These are phyloP conservation scores for Melampsora abietis-canadensis DNA, from an alignment of 1,284 basidiomycete species.

Conservation along the genomic window DNA sequence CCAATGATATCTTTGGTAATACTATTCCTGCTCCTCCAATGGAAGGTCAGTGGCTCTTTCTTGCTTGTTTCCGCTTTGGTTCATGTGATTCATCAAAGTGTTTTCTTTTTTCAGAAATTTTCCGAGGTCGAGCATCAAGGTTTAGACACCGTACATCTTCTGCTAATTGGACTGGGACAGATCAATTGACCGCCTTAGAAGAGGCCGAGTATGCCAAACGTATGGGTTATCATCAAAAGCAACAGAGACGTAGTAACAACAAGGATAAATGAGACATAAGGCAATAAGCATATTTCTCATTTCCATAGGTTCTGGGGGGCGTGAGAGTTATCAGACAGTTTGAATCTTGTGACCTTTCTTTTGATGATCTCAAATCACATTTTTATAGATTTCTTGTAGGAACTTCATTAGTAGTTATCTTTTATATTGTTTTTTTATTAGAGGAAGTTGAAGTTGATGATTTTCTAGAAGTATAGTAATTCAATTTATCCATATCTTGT, in stretches of 20 bases:
- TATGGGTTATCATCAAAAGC: slow-evolving; percentile 68
- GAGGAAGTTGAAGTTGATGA: too few species aligned
- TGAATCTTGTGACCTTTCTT: too few species aligned
- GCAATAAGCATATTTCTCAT: background rate
- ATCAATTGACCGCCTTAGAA: slow-evolving; percentile 75
- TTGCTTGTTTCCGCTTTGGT: background rate
- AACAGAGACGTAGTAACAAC: background rate
- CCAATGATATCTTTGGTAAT: slow-evolving; percentile 81
- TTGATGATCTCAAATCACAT: too few species aligned
- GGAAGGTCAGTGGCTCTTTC: slow-evolving; percentile 59
- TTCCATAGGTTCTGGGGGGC: too few species aligned
- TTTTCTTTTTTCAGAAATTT: slow-evolving; percentile 24
- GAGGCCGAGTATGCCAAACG: slow-evolving; percentile 76
- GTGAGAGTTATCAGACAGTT: too few species aligned
- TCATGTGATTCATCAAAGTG: background rate
- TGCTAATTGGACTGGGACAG: slow-evolving; percentile 85
- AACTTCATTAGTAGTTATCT: too few species aligned
- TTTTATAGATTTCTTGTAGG: too few species aligned
- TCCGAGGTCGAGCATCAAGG: slow-evolving; percentile 47
- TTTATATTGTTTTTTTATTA: too few species aligned
- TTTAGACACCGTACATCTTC: slow-evolving; percentile 85
- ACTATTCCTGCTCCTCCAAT: slow-evolving; percentile 76
- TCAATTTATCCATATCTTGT: too few species aligned
- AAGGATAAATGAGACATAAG: background rate
- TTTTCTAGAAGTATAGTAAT: too few species aligned